Base-by-base conservation (phyloP, 345 rosid species). In the Cardamine occulta region DNA sequence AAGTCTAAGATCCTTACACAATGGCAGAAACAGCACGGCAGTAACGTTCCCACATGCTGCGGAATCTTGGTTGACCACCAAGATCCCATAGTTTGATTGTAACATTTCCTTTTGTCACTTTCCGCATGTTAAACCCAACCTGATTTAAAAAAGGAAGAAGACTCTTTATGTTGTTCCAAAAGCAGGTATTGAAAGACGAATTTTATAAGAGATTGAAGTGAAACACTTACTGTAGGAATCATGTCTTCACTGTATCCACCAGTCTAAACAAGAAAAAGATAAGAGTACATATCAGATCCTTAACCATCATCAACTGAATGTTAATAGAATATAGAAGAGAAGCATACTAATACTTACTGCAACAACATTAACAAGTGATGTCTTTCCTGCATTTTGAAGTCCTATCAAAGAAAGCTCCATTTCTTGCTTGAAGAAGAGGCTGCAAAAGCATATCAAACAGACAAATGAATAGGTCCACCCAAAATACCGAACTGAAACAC, bases 191-290 rank as follows among this genome's bases (percentile, higher is more conserved):
- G 2, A 40, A 40, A 62, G 13, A 40, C 2, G 2, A 0, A 24
- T 3, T 13, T 39, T 1, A 14, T 15, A 71, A 65, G n/a, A 44
- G 23, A n/a, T 7, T 4, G 18, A 8, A 56, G 56, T 47, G 26
- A 42, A 63, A 19, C 6, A 39, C 87, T 47, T 19, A 89, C 94
- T 32, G 95, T 91, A n/a, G 97, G 97, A 66, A 91, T 91, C 97
- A 91, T 91, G 72, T 91, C 97, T 83, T 91, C 94, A 55, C 97
- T 91, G 70, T 88, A 91, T 67, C 94, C 97, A 78, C 94, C 94
- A 63, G 94, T 91, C 94, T 77, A 69, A 53, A 57, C 28, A 64
- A 79, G 39, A 35, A 51, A 57, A 10, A 10, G 2, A 0, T n/a
- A 21, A 63, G 31, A 35, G 35, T 44, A 8, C 0, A 68, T 63